Evolutionary conservation across 2,329 filamentous ascomycete genomes (phyloP), one percentile per base, ranked within the genome.

Genomic region (Aspergillus sp.): DNA sequence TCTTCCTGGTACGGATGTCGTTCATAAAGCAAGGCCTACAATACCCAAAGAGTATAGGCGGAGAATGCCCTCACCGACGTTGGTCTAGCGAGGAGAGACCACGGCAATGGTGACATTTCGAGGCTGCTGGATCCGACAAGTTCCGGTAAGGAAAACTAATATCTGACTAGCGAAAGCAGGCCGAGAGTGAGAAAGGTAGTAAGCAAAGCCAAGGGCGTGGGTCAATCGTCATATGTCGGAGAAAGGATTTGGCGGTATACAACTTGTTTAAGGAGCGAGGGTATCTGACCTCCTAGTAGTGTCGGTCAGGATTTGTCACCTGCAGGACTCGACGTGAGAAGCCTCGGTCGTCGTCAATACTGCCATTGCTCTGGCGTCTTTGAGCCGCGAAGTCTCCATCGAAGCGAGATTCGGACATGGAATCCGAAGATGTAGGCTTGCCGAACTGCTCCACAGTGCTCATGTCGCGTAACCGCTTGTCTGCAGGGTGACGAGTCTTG

Each of bases 281-380:
- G 15, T 48, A 47, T 46, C 46, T 23, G 30, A 9, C 11, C 11
- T 50, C 43, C 68, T 69, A 73, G 60, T 69, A 73, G 60, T 64
- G 56, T 43, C 67, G 70, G 66, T 76, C 73, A 13, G 73, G 74
- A 61, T 76, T 76, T 6, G 73, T 75, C 52, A 76, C 74, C 88
- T 96, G 91, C 74, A 98, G 86, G 79, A 98, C 97, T 80, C 91
- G 91, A 80, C 94, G 88, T 65, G 94, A 97, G 81, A 97, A 98
- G 77, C 98, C 94, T 79, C 96, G 89, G 79, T 97, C 96, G 77
- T 98, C 94, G 56, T 93, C 94, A 77, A 98, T 97, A 78, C 93
- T 97, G 69, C 94, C 94, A 72, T 95, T 92, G 79, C 94, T 97
- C 81, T 94, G 86, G 78, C 93, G 87, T 74, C 92, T 85, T 69